Conservation (phyloP, 2,329 filamentous ascomycete species). For the Rhexocercosporidium sp. region DNA sequence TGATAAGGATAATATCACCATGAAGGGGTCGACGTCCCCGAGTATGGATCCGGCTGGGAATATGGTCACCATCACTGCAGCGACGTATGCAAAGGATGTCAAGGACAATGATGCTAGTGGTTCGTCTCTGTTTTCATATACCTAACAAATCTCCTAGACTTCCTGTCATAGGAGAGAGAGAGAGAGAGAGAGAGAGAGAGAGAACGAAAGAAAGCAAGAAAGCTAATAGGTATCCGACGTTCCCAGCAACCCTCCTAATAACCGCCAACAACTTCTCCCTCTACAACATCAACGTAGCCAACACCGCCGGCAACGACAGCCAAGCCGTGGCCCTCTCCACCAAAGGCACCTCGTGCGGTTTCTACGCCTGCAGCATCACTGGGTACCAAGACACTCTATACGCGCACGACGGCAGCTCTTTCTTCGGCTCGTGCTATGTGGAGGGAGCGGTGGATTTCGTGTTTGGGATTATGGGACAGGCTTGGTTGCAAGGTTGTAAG, state of each 20-base stretch:
- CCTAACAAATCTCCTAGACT: background rate
- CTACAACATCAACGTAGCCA: conserved; percentile 63
- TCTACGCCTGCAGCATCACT: conserved; percentile 57
- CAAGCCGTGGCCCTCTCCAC: conserved; percentile 59
- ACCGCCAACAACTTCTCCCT: conserved; percentile 53
- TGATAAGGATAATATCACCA: conserved; percentile 49
- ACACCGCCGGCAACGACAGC: conserved; percentile 50
- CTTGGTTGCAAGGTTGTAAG: conserved; percentile 57
- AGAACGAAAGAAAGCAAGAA: background rate
- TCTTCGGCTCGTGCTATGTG: conserved; percentile 60
- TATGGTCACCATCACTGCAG: conserved; percentile 50
- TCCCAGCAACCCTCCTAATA: conserved; percentile 32
- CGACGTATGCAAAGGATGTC: conserved; percentile 44
- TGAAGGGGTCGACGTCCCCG: conserved; percentile 50
- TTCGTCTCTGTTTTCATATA: background rate
- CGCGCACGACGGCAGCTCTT: conserved; percentile 53
- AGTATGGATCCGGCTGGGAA: conserved; percentile 50
- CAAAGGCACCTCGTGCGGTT: conserved; percentile 53
- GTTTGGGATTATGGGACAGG: conserved; percentile 56
- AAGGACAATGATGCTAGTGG: conserved; percentile 49
- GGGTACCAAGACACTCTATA: conserved; percentile 61
- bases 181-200: too few relatives aligned
- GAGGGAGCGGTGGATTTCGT: conserved; percentile 62
- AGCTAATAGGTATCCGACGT: conserved; percentile 11
- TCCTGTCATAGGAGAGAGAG: too few relatives aligned